These are phyloP conservation scores for Stenocarpella maydis DNA, from an alignment of 2,329 filamentous ascomycete species.

Conservation along the genomic window DNA sequence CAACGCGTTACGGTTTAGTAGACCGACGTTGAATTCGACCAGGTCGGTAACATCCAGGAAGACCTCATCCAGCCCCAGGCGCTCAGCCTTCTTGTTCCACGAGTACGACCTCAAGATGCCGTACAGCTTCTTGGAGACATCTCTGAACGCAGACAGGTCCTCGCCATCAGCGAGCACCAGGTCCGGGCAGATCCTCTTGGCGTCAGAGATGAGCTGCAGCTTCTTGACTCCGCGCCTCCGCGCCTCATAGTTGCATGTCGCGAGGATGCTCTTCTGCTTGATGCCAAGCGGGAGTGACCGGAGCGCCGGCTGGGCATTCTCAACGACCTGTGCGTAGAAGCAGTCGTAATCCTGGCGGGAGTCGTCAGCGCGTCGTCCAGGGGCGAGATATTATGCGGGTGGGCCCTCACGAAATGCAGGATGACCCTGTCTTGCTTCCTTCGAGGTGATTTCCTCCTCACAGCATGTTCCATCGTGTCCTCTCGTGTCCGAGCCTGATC, in stretches of 20 bases:
- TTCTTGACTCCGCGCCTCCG: slow-evolving; percentile 78
- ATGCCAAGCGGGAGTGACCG: slow-evolving; percentile 80
- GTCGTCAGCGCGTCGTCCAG: not conserved
- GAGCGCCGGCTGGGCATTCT: slow-evolving; percentile 79
- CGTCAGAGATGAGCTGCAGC: slow-evolving; percentile 85
- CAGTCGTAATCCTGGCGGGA: slow-evolving; percentile 76
- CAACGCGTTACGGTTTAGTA: slow-evolving; percentile 74
- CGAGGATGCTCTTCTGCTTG: slow-evolving; percentile 91
- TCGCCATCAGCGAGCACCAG: slow-evolving; percentile 88
- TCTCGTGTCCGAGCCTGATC: slow-evolving; percentile 3
- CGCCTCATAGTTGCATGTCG: slow-evolving; percentile 94
- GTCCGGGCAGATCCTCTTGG: slow-evolving; percentile 81
- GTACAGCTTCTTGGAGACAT: slow-evolving; percentile 85
- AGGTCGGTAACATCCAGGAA: slow-evolving; percentile 87
- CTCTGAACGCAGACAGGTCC: slow-evolving; percentile 83
- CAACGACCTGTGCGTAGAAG: slow-evolving; percentile 93
- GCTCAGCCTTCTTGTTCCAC: slow-evolving; percentile 82
- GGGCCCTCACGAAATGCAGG: slow-evolving; percentile 76
- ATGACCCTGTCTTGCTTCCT: slow-evolving; percentile 74
- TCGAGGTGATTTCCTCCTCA: slow-evolving; percentile 44
- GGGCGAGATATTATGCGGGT: not conserved
- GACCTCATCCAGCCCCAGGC: slow-evolving; percentile 91
- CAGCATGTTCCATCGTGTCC: slow-evolving; percentile 43
- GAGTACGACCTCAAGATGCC: slow-evolving; percentile 75
- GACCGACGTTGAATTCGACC: slow-evolving; percentile 78